Conservation (phyloP, 1,284 basidiomycete genomes). For the Rhodotorula sp. region DNA sequence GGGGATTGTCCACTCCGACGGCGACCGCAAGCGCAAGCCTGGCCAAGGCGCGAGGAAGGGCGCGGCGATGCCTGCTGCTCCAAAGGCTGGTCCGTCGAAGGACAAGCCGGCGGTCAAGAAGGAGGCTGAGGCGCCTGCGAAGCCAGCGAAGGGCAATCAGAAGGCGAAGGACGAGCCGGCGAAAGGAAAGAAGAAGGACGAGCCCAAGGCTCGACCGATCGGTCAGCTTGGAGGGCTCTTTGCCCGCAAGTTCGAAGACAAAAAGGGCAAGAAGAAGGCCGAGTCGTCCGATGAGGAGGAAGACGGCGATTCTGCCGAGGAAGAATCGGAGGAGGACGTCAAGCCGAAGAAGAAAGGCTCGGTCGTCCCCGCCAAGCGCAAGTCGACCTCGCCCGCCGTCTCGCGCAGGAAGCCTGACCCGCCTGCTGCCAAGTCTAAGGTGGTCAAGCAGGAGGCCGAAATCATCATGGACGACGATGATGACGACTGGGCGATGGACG, state of each 20-base stretch:
- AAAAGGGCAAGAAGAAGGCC: slow-evolving; percentile 13
- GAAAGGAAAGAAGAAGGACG: slow-evolving; percentile 7
- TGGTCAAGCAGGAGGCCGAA: background rate
- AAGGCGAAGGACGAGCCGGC: background rate
- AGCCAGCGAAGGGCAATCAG: slow-evolving; percentile 7
- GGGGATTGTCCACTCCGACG: slow-evolving; percentile 17
- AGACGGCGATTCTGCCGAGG: background rate
- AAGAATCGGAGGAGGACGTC: slow-evolving; percentile 10
- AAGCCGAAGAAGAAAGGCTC: slow-evolving; percentile 12
- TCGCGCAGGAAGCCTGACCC: slow-evolving; percentile 9
- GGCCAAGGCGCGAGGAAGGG: background rate
- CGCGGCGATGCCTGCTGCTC: background rate
- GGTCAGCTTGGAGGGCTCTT: slow-evolving; percentile 26
- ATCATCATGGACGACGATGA: slow-evolving; percentile 5
- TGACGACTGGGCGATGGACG: slow-evolving; percentile 30
- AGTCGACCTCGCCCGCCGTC: slow-evolving; percentile 26
- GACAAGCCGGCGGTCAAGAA: background rate
- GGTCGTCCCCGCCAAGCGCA: slow-evolving; percentile 25
- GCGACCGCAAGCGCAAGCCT: slow-evolving; percentile 8
- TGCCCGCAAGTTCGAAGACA: background rate
- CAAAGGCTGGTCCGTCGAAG: slow-evolving; percentile 5
- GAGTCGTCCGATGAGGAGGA: slow-evolving; percentile 6
- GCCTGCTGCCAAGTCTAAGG: background rate
- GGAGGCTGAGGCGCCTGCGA: background rate
- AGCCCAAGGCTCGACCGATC: slow-evolving; percentile 15